phyloP scores from a whole-genome alignment of 2,329 filamentous ascomycete genomes.

The Ophiostoma montium region DNA sequence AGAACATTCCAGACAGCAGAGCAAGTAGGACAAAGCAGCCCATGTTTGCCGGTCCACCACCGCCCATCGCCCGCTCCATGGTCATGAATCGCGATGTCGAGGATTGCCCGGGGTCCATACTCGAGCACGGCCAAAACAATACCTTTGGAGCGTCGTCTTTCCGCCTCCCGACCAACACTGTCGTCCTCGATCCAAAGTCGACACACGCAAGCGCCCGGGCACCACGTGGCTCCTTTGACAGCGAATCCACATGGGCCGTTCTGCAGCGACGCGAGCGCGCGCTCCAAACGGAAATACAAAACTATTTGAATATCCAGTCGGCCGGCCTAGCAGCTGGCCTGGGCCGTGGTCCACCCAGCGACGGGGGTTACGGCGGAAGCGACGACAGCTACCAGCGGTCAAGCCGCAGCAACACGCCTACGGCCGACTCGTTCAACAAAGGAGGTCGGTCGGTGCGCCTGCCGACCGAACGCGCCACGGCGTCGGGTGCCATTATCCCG shows the following conservation, averaged over 20 bases:
- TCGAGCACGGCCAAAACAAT: neutral
- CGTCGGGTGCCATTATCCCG: conserved; percentile 40
- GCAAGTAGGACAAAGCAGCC: conserved; percentile 16
- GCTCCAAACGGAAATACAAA: conserved; percentile 33
- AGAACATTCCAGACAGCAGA: neutral
- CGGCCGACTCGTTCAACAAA: conserved; percentile 12
- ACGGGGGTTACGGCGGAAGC: conserved; percentile 18
- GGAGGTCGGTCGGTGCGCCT: conserved; percentile 21
- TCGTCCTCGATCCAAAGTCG: conserved; percentile 23
- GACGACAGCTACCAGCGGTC: conserved; percentile 12
- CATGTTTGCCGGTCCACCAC: conserved; percentile 35
- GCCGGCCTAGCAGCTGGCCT: conserved; percentile 27
- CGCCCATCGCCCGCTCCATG: conserved; percentile 33
- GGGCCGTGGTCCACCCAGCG: conserved; percentile 20
- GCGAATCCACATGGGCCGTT: conserved; percentile 33
- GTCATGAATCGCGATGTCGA: conserved; percentile 23
- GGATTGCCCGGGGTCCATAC: conserved; percentile 9
- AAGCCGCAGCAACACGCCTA: conserved; percentile 23
- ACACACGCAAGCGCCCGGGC: neutral
- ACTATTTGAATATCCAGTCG: conserved; percentile 34
- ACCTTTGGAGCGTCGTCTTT: conserved; percentile 13
- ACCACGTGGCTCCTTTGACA: conserved; percentile 10
- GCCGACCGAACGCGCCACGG: conserved; percentile 15
- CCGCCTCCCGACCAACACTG: conserved; percentile 19
- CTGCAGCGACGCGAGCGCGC: conserved; percentile 31